These are phyloP conservation scores for Blastobotrys parvus DNA, from an alignment of 805 yeast species.

Conservation along the genomic window DNA sequence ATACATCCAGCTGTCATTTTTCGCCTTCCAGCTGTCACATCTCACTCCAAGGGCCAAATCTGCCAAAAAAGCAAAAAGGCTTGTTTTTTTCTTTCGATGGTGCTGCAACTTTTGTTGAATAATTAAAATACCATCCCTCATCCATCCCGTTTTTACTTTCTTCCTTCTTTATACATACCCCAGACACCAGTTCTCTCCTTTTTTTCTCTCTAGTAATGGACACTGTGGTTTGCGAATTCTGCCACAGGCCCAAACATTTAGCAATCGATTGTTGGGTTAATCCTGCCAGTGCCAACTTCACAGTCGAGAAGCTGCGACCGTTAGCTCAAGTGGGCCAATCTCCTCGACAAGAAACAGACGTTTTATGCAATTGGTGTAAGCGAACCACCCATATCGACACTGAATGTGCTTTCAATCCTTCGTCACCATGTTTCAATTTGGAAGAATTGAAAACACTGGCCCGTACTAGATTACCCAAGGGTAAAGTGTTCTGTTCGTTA, in stretches of 20 bases:
- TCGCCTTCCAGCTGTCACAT: too few species aligned
- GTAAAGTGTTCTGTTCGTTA: constrained; percentile 1
- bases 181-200: too few species aligned
- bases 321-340: not conserved
- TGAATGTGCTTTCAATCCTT: constrained; percentile 1
- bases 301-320: constrained; percentile 4
- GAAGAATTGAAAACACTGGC: not conserved
- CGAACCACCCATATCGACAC: not conserved
- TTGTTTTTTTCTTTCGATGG: too few species aligned
- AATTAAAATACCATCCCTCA: too few species aligned
- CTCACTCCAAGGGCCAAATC: too few species aligned
- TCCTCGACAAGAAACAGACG: not conserved
- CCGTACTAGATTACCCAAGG: constrained; percentile 1
- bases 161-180: too few species aligned
- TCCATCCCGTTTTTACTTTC: too few species aligned
- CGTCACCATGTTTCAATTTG: not conserved
- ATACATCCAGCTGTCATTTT: too few species aligned
- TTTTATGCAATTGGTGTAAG: constrained; percentile 1
- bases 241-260: constrained; percentile 2
- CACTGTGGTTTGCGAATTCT: not conserved
- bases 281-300: constrained; percentile 8
- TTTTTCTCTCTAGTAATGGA: not conserved
- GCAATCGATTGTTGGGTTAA: constrained; percentile 7
- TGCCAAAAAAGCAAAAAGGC: too few species aligned
- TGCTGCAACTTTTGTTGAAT: too few species aligned